Evolutionary conservation across 768 basidiomycete genomes (phyloP).

Genomic region (Cyathus striatus): DNA sequence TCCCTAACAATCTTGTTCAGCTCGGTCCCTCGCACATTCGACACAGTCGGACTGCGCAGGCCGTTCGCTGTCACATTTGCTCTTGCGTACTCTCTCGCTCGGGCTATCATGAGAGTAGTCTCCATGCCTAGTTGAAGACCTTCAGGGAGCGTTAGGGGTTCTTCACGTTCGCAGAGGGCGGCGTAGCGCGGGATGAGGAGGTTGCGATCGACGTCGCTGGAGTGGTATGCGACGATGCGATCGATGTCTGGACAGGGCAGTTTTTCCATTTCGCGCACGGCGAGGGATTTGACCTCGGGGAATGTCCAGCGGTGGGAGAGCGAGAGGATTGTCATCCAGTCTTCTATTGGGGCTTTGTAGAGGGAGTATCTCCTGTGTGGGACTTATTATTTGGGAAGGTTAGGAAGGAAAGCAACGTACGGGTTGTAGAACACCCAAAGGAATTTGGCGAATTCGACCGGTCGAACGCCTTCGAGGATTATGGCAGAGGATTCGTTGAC

Average conservation of each 20-base stretch:
- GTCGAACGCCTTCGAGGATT: constrained; percentile 28
- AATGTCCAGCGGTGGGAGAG: constrained; percentile 57
- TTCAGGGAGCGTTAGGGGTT: constrained; percentile 48
- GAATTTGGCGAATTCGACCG: constrained; percentile 37
- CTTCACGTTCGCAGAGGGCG: constrained; percentile 43
- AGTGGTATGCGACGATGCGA: constrained; percentile 54
- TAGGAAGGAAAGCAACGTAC: constrained; percentile 19
- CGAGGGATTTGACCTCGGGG: constrained; percentile 42
- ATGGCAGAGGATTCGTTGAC: constrained; percentile 36
- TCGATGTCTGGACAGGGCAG: constrained; percentile 38
- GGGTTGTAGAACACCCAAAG: constrained; percentile 56
- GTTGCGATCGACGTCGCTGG: constrained; percentile 39
- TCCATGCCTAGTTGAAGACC: constrained; percentile 53
- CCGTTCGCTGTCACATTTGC: constrained; percentile 24
- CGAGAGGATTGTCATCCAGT: constrained; percentile 51
- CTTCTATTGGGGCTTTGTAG: constrained; percentile 41
- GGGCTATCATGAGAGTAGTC: constrained; percentile 45
- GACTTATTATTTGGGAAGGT: not conserved
- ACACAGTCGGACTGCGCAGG: constrained; percentile 26
- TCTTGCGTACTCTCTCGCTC: constrained; percentile 46
- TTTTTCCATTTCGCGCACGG: constrained; percentile 50
- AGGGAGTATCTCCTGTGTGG: constrained; percentile 45
- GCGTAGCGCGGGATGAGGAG: constrained; percentile 50
- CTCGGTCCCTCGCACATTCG: constrained; percentile 22
- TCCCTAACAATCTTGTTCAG: constrained; percentile 29